Percentiles rank a stretch among this genome's conserved stretches.
Evolutionary conservation across 768 basidiomycete species (phyloP).

Genomic region (Boletus pseudo-olivaceus): DNA sequence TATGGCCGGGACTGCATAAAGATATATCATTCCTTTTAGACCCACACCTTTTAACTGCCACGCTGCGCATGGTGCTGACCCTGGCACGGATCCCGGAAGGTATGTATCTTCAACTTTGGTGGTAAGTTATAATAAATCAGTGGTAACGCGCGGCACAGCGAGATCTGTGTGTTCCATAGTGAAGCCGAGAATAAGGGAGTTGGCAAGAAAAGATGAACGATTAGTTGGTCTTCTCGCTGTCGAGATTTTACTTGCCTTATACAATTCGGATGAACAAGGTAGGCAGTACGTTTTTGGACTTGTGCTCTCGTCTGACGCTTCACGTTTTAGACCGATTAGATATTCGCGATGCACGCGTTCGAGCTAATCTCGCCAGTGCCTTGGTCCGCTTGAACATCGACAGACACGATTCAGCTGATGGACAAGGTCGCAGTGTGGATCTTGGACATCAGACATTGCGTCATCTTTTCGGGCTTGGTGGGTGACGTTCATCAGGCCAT

Average conservation of each 20-base stretch:
- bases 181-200: slow-evolving; percentile 11
- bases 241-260: slow-evolving; percentile 17
- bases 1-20: no score
- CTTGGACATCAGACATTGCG: slow-evolving; percentile 3
- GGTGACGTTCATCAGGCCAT: neutral
- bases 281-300: neutral
- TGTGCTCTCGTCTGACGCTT: neutral
- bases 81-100: slow-evolving; percentile 19
- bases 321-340: slow-evolving; percentile 6
- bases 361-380: slow-evolving; percentile 17
- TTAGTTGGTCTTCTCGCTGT: slow-evolving; percentile 20
- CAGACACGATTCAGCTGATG: neutral
- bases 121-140: no score
- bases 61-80: slow-evolving; percentile 17
- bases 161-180: neutral
- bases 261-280: slow-evolving; percentile 3
- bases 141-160: neutral
- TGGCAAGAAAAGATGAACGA: slow-evolving; percentile 8
- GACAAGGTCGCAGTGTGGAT: neutral
- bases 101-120: neutral
- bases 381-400: slow-evolving; percentile 8
- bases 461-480: slow-evolving; percentile 19
- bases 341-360: slow-evolving; percentile 3
- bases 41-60: slow-evolving; percentile 5
- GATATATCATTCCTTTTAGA: slow-evolving; percentile 5